phyloP scores from a whole-genome alignment of 1,284 basidiomycete genomes.

The Ceratobasidium papillatum region DNA sequence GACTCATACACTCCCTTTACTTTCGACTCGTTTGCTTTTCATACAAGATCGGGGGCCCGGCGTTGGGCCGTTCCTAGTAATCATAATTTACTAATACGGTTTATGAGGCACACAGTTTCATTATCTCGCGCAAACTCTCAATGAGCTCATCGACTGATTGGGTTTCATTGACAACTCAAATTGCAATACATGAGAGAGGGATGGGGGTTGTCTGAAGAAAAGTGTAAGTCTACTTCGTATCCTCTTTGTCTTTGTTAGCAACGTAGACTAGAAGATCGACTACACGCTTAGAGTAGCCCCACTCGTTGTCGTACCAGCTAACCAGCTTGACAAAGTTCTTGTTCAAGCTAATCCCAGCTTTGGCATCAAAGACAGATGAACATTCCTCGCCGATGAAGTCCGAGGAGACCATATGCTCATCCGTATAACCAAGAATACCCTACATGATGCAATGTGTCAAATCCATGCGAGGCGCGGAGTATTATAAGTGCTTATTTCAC shows the following conservation, averaged over 20 bases:
- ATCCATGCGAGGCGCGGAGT: background rate
- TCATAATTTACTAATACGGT: too few species aligned
- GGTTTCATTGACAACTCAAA: background rate
- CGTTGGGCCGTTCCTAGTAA: too few species aligned
- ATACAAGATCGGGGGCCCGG: too few species aligned
- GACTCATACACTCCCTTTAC: too few species aligned
- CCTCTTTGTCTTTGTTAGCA: constrained; percentile 70
- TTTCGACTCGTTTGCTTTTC: too few species aligned
- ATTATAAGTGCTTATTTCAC: constrained; percentile 24
- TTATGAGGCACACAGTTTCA: too few species aligned
- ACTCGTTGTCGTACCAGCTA: constrained; percentile 96
- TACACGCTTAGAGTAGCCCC: constrained; percentile 96
- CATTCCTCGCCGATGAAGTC: constrained; percentile 86
- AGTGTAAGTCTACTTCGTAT: background rate
- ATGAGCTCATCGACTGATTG: too few species aligned
- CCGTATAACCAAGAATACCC: constrained; percentile 95
- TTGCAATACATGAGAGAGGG: background rate
- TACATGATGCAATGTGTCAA: too few species aligned
- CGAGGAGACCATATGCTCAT: constrained; percentile 93
- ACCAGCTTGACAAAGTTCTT: constrained; percentile 95
- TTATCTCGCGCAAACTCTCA: too few species aligned
- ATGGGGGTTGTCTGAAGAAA: background rate
- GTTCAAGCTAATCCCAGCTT: constrained; percentile 94
- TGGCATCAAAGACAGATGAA: constrained; percentile 92
- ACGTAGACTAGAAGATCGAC: constrained; percentile 88